Evolutionary conservation across 345 rosid species (phyloP).

Genomic region (Cochlearia excelsa): DNA sequence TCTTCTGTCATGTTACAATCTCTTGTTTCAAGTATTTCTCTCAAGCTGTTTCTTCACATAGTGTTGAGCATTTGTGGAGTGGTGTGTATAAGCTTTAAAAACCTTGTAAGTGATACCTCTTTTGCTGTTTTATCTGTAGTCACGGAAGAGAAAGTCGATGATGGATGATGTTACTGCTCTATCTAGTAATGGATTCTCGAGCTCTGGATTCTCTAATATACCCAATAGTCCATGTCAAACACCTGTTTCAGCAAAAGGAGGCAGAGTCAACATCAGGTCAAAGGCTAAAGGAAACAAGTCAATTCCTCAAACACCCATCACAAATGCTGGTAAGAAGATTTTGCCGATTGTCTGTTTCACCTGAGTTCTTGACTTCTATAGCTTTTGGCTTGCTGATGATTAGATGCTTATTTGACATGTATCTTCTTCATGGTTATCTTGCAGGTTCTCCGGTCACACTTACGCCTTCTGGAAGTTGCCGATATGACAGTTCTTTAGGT

Average conservation of each 20-base stretch:
- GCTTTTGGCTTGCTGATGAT: no score
- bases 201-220: conserved; percentile 46
- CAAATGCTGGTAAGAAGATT: conserved; percentile 56
- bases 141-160: conserved; percentile 55
- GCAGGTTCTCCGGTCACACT: not conserved
- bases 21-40: no score
- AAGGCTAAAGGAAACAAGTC: conserved; percentile 61
- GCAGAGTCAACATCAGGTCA: conserved; percentile 53
- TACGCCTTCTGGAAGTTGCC: not conserved
- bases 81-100: not conserved
- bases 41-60: not conserved
- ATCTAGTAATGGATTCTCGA: conserved; percentile 42
- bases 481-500: not conserved
- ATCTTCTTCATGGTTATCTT: conserved; percentile 30
- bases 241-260: conserved; percentile 75
- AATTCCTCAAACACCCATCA: conserved; percentile 64
- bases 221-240: conserved; percentile 60
- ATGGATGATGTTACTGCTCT: conserved; percentile 40
- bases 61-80: conserved; percentile 8
- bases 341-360: no score
- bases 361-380: no score
- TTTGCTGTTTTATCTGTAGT: conserved; percentile 36
- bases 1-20: not conserved
- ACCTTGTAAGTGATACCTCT: no score
- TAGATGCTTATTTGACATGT: not conserved